Conservation (phyloP, 805 yeast species). For the Pichia exigua region DNA sequence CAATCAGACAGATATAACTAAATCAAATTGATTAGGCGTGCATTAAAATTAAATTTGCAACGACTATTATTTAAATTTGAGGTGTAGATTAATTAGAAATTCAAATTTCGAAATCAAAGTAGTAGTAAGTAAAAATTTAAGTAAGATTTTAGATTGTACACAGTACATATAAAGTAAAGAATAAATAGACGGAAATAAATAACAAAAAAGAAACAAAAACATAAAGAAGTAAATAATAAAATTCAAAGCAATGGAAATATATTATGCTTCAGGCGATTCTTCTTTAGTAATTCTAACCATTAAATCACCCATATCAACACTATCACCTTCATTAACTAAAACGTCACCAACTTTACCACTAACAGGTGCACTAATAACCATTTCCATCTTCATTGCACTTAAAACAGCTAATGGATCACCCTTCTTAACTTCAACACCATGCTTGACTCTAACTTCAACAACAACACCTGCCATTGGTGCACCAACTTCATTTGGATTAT, state of each 20-base stretch:
- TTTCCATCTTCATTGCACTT: conserved; percentile 99
- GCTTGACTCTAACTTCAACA: conserved; percentile 86
- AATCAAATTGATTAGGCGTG: too few species aligned
- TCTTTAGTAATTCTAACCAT: conserved; percentile 50
- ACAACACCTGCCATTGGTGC: conserved; percentile 99
- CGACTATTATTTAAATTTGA: too few species aligned
- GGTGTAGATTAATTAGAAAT: too few species aligned
- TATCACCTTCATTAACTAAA: conserved; percentile 80
- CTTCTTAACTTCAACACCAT: conserved; percentile 84
- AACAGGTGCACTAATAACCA: conserved; percentile 91
- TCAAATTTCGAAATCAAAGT: too few species aligned
- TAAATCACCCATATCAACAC: conserved; percentile 91
- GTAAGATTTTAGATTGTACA: not conserved
- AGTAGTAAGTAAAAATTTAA: too few species aligned
- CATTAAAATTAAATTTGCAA: too few species aligned
- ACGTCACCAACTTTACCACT: conserved; percentile 78
- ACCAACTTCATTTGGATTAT: conserved; percentile 86
- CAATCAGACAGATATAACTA: too few species aligned
- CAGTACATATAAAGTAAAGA: not conserved
- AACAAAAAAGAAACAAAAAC: not conserved
- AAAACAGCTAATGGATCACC: conserved; percentile 93
- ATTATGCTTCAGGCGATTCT: not conserved
- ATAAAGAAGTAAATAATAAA: not conserved
- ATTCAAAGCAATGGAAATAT: not conserved
- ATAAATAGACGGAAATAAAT: too few species aligned